A percentile compares a stretch with the other conserved stretches of the same genome.
Conservation (phyloP, 805 yeast species). For the Saccharomycodes ludwigii region DNA sequence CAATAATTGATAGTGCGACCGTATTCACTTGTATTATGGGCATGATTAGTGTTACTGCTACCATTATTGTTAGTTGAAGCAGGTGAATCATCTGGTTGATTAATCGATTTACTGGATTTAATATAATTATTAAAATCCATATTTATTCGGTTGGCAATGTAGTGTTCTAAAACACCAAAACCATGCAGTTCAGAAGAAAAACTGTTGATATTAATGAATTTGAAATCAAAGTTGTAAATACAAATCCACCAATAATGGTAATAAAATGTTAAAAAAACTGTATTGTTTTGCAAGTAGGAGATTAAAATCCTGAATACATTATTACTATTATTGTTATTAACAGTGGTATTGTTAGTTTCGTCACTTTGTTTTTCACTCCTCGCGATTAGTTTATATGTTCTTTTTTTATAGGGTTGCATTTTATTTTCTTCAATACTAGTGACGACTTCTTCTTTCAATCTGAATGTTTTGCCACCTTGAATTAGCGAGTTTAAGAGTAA, state of each 20-base stretch:
- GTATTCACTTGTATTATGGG: too few relatives aligned
- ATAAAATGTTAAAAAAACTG: slow-evolving; percentile 17
- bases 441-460: too few relatives aligned
- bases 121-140: slow-evolving; percentile 13
- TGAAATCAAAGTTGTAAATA: slow-evolving; percentile 2
- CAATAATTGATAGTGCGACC: too few relatives aligned
- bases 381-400: too few relatives aligned
- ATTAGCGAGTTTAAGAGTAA: too few relatives aligned
- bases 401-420: too few relatives aligned
- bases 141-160: slow-evolving; percentile 10
- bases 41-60: too few relatives aligned
- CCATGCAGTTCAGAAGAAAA: too few relatives aligned
- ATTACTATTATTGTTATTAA: background rate
- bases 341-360: background rate
- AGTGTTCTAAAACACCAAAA: slow-evolving; percentile 10
- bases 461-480: too few relatives aligned
- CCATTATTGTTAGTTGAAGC: too few relatives aligned
- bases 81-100: too few relatives aligned
- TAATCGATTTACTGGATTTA: slow-evolving; percentile 7
- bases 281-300: slow-evolving; percentile 20
- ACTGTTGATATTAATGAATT: slow-evolving; percentile 3
- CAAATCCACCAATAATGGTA: slow-evolving; percentile 23
- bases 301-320: slow-evolving; percentile 16
- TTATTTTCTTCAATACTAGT: too few relatives aligned
- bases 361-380: background rate